Evolutionary conservation across 2,329 filamentous ascomycete genomes (phyloP).

Genomic region (Fusarium cicatricum): DNA sequence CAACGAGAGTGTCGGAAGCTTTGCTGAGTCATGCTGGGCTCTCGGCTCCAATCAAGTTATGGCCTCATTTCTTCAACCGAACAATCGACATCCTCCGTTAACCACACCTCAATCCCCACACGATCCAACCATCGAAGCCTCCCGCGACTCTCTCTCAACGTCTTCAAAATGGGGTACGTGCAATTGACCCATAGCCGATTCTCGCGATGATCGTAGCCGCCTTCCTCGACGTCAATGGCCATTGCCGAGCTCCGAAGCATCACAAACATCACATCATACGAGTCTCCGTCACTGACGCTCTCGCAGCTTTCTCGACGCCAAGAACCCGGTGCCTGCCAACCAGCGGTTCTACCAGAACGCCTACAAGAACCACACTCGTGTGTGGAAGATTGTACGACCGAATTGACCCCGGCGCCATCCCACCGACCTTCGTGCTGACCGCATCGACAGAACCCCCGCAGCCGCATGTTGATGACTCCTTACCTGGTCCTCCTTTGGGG

Average conservation of each 20-base stretch:
- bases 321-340: constrained; percentile 78
- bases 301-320: constrained; percentile 69
- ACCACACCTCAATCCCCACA: constrained; percentile 38
- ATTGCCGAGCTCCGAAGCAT: constrained; percentile 15
- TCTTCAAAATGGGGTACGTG: constrained; percentile 54
- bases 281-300: constrained; percentile 42
- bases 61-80: constrained; percentile 50
- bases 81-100: constrained; percentile 42
- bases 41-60: constrained; percentile 47
- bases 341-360: constrained; percentile 80
- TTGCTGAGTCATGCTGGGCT: constrained; percentile 48
- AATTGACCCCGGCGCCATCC: constrained; percentile 18
- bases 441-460: constrained; percentile 65
- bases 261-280: constrained; percentile 38
- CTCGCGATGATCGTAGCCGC: constrained; percentile 15
- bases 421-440: constrained; percentile 32
- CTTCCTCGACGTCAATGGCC: constrained; percentile 40
- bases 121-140: constrained; percentile 34
- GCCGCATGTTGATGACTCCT: constrained; percentile 70
- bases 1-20: constrained; percentile 33
- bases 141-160: constrained; percentile 36
- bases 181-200: constrained; percentile 32
- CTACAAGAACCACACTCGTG: constrained; percentile 71
- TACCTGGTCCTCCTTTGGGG: constrained; percentile 73
- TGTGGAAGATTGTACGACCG: constrained; percentile 78